Conservation (phyloP, 495 filamentous ascomycete genomes). For the Tuber borchii region DNA sequence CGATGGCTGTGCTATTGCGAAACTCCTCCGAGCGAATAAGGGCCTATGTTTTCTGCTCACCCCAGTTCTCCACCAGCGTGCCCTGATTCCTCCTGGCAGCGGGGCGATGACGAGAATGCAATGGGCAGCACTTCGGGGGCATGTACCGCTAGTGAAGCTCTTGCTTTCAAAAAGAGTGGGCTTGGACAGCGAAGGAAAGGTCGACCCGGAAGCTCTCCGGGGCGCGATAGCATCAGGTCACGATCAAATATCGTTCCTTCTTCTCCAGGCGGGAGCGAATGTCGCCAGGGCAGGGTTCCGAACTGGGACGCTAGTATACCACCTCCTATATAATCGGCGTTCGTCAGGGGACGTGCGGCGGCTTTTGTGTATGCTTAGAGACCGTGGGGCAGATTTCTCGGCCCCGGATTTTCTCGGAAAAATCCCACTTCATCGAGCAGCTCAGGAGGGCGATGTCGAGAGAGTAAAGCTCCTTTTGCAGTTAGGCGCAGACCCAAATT, state of each 20-base stretch:
- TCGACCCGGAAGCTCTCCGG: background rate
- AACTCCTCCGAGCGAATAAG: background rate
- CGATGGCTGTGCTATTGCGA: background rate
- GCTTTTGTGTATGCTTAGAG: background rate
- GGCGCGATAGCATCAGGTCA: background rate
- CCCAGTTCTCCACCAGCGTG: background rate
- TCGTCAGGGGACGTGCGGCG: background rate
- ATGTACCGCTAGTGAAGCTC: conserved; percentile 1
- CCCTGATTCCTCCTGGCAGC: background rate
- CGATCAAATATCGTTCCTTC: background rate
- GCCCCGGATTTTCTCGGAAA: background rate
- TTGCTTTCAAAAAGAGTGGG: background rate
- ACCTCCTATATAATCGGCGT: background rate
- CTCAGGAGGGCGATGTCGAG: background rate
- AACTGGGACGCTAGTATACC: background rate
- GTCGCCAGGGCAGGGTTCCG: background rate
- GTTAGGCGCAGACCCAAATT: background rate
- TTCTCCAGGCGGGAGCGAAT: background rate
- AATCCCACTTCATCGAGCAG: background rate
- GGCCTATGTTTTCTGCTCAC: background rate
- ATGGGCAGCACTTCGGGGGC: background rate
- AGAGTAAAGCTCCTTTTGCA: background rate
- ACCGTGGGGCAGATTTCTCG: background rate
- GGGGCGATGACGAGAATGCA: background rate
- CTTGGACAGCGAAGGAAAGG: background rate